phyloP scores from a whole-genome alignment of 1,284 basidiomycete species.

The Amylostereum areolatum region DNA sequence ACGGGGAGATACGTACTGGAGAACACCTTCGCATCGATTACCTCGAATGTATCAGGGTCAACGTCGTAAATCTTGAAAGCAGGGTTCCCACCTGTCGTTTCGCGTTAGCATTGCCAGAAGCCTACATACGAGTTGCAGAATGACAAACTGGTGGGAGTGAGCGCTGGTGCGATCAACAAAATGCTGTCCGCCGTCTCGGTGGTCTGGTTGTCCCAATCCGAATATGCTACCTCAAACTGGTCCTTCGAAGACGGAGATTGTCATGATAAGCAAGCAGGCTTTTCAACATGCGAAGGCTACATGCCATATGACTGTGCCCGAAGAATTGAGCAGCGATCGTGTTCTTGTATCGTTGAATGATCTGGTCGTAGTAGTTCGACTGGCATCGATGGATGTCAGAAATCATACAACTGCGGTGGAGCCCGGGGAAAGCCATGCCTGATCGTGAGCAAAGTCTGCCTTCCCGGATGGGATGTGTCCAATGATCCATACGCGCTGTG shows the following conservation, averaged over 20 bases:
- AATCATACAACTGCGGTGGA: too few relatives aligned
- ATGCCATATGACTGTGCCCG: conserved; percentile 35
- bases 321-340: conserved; percentile 50
- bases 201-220: conserved; percentile 40
- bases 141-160: conserved; percentile 47
- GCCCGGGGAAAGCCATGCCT: background rate
- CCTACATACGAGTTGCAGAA: too few relatives aligned
- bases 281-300: background rate
- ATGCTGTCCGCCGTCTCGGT: conserved; percentile 45
- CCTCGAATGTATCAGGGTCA: conserved; percentile 46
- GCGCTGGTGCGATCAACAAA: conserved; percentile 43
- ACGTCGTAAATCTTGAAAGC: conserved; percentile 49
- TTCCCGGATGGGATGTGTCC: conserved; percentile 22
- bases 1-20: conserved; percentile 24
- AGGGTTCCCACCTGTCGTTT: conserved; percentile 37
- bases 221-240: conserved; percentile 54
- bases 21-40: conserved; percentile 42
- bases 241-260: conserved; percentile 33
- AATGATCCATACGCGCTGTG: conserved; percentile 22
- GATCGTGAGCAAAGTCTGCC: conserved; percentile 4
- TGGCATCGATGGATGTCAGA: too few relatives aligned
- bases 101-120: background rate
- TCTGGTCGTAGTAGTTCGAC: conserved; percentile 54
- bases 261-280: background rate
- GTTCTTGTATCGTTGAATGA: conserved; percentile 49